Evolutionary conservation across 2,329 filamentous ascomycete genomes (phyloP).

Genomic region (Verticillium dahliae): DNA sequence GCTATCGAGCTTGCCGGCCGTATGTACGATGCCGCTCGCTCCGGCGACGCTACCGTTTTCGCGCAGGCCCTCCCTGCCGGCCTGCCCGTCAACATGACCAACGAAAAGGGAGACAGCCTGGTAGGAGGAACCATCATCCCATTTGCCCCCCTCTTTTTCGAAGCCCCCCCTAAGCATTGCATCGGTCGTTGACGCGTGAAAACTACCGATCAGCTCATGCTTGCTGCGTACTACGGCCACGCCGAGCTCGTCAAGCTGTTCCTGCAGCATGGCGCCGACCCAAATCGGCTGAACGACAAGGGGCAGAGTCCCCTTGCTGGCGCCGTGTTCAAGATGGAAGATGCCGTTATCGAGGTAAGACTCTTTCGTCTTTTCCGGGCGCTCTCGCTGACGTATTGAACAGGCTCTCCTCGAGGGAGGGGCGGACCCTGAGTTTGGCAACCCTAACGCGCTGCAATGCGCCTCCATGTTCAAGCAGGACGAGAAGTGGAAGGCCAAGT

Average conservation of each 20-base stretch:
- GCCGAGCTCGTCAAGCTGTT: constrained; percentile 53
- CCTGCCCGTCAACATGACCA: constrained; percentile 63
- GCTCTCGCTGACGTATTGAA: background rate
- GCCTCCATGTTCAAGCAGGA: constrained; percentile 46
- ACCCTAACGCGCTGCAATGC: constrained; percentile 41
- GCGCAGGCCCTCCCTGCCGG: constrained; percentile 57
- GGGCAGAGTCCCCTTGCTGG: constrained; percentile 65
- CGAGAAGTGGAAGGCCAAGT: constrained; percentile 40
- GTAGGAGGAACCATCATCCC: constrained; percentile 27
- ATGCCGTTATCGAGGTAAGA: constrained; percentile 52
- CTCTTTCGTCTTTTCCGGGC: too few species aligned
- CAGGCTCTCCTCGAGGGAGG: constrained; percentile 43
- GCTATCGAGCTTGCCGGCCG: constrained; percentile 59
- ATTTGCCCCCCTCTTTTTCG: background rate
- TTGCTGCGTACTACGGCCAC: constrained; percentile 65
- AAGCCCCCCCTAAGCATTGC: background rate
- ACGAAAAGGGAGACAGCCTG: constrained; percentile 67
- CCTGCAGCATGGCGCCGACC: constrained; percentile 56
- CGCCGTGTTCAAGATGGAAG: constrained; percentile 66
- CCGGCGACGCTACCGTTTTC: constrained; percentile 52
- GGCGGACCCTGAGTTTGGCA: constrained; percentile 46
- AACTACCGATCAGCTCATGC: constrained; percentile 50
- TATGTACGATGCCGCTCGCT: constrained; percentile 61
- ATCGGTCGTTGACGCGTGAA: background rate
- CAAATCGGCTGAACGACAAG: constrained; percentile 61